Evolutionary conservation across 2,329 filamentous ascomycete species (phyloP).

Genomic region (Penicillium sp.): DNA sequence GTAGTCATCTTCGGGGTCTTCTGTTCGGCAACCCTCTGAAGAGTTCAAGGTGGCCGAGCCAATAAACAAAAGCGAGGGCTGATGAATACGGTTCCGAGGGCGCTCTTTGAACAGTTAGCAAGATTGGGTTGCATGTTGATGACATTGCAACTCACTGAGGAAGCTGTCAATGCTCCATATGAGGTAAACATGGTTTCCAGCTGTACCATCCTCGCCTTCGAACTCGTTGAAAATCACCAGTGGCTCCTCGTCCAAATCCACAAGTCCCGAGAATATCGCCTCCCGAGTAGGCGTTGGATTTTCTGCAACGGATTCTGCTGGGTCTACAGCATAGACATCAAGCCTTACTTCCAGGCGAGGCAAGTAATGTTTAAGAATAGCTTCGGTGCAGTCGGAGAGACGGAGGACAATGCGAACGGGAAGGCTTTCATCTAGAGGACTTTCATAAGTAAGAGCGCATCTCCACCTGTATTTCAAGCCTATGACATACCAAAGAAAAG

Average conservation of each 20-base stretch:
- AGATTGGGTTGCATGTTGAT: neutral
- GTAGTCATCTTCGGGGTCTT: slow-evolving; percentile 50
- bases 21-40: slow-evolving; percentile 38
- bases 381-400: slow-evolving; percentile 51
- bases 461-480: neutral
- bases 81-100: slow-evolving; percentile 54
- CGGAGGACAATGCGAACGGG: slow-evolving; percentile 53
- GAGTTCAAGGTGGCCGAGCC: slow-evolving; percentile 49
- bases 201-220: slow-evolving; percentile 36
- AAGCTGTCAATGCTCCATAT: slow-evolving; percentile 48
- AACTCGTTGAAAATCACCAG: slow-evolving; percentile 47
- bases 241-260: slow-evolving; percentile 43
- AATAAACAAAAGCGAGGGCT: slow-evolving; percentile 58
- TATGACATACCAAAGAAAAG: slow-evolving; percentile 52
- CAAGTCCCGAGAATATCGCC: slow-evolving; percentile 44
- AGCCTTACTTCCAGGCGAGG: slow-evolving; percentile 51
- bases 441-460: neutral
- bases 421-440: slow-evolving; percentile 54
- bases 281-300: slow-evolving; percentile 38
- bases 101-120: slow-evolving; percentile 33
- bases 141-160: slow-evolving; percentile 34
- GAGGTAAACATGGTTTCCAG: slow-evolving; percentile 42
- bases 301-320: slow-evolving; percentile 44
- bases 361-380: slow-evolving; percentile 50
- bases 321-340: slow-evolving; percentile 49